phyloP scores from a whole-genome alignment of 306 rosid species.

The Pyrus betulifolia region DNA sequence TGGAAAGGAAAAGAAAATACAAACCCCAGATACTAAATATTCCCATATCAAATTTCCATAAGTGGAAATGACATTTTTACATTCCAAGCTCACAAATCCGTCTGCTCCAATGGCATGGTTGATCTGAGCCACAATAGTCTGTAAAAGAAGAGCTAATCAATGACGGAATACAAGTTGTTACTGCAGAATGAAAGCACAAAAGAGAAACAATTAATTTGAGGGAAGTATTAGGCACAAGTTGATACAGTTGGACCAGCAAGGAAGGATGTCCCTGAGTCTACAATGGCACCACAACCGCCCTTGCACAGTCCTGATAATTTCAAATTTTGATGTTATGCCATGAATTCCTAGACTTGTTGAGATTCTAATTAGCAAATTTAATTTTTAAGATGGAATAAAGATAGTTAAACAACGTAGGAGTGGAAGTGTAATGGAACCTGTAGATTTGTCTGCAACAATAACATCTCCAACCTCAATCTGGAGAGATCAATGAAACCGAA shows the following conservation, averaged over 20 bases:
- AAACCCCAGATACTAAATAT: conserved; percentile 48
- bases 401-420: not conserved
- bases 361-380: not conserved
- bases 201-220: not conserved
- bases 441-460: conserved; percentile 45
- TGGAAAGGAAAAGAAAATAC: conserved; percentile 2
- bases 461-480: conserved; percentile 66
- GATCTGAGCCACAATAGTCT: conserved; percentile 68
- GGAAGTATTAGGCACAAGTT: conserved; percentile 14
- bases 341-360: not conserved
- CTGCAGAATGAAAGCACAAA: not conserved
- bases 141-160: conserved; percentile 19
- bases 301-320: conserved; percentile 46
- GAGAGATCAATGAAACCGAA: conserved; percentile 11
- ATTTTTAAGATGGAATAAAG: not conserved
- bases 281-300: conserved; percentile 52
- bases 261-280: conserved; percentile 63
- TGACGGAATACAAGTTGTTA: not conserved
- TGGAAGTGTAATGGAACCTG: conserved; percentile 39
- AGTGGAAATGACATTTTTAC: conserved; percentile 46
- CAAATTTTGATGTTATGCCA: not conserved
- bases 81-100: conserved; percentile 53
- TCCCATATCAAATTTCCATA: conserved; percentile 64
- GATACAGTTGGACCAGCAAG: conserved; percentile 74
- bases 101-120: conserved; percentile 74